Percentiles rank a stretch among this genome's conserved stretches.
phyloP scores from a whole-genome alignment of 805 yeast species.

The Zygosaccharomyces gambellarensis region DNA sequence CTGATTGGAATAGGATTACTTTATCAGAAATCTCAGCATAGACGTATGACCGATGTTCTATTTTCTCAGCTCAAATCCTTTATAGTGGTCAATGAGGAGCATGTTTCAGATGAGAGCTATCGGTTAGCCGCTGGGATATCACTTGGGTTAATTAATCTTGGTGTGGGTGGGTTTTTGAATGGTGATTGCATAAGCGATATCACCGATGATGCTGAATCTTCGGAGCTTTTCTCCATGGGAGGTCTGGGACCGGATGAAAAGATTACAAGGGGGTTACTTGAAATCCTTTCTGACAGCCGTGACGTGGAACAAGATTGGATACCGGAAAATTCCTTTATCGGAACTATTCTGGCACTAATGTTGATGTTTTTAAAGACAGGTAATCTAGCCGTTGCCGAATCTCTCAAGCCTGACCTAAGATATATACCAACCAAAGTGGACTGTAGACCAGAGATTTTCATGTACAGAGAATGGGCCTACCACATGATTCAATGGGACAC shows the following conservation, averaged over 20 bases:
- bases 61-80: conserved; percentile 55
- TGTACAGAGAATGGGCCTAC: conserved; percentile 58
- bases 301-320: conserved; percentile 30
- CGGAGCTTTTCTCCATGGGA: not conserved
- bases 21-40: conserved; percentile 70
- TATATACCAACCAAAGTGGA: conserved; percentile 43
- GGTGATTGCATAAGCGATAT: conserved; percentile 39
- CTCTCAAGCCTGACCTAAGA: conserved; percentile 53
- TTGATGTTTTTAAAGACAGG: conserved; percentile 69
- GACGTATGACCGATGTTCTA: conserved; percentile 79
- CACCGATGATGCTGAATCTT: conserved; percentile 54
- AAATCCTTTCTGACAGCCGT: conserved; percentile 15
- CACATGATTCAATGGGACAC: conserved; percentile 69
- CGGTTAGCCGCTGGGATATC: conserved; percentile 85
- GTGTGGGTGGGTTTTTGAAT: conserved; percentile 49
- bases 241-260: conserved; percentile 11
- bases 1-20: conserved; percentile 83
- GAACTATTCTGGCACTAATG: conserved; percentile 71
- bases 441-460: conserved; percentile 65
- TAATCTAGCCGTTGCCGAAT: conserved; percentile 53
- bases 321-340: conserved; percentile 43
- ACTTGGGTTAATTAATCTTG: conserved; percentile 77
- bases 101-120: conserved; percentile 69
- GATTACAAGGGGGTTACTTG: conserved; percentile 44
- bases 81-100: conserved; percentile 51